These are phyloP conservation scores for Rubia yunnanensis DNA, from an alignment of 257 asterid genomes.

Conservation along the genomic window DNA sequence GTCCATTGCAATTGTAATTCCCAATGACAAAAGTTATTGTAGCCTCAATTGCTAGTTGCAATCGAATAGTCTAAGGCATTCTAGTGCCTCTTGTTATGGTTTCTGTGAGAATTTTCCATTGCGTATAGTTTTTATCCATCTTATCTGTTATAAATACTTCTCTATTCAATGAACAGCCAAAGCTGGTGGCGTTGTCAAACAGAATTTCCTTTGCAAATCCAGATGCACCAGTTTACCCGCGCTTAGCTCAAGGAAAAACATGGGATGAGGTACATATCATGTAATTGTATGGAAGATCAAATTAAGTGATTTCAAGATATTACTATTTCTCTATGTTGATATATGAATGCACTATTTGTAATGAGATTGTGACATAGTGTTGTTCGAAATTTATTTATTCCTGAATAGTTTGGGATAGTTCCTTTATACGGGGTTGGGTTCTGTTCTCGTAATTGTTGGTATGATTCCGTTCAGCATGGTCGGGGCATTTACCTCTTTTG, in stretches of 20 bases:
- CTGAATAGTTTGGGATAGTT: neutral
- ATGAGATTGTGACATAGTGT: no score
- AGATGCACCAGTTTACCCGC: constrained; percentile 87
- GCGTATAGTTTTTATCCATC: neutral
- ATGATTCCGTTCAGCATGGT: neutral
- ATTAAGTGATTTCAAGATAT: neutral
- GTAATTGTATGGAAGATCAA: neutral
- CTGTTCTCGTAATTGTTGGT: neutral
- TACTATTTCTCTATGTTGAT: neutral
- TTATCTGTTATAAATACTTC: neutral
- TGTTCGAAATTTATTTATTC: neutral
- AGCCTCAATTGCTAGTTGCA: neutral
- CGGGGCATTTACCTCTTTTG: neutral
- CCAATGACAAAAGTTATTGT: neutral
- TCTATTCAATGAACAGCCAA: constrained; percentile 47
- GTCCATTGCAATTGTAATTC: neutral
- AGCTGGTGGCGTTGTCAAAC: constrained; percentile 69
- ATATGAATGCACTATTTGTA: neutral
- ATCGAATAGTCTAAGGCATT: neutral
- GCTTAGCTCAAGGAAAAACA: constrained; percentile 81
- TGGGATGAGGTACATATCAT: constrained; percentile 76
- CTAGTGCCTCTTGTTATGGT: no score
- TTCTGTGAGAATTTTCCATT: neutral
- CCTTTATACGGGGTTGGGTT: neutral
- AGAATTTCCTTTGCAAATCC: constrained; percentile 64